phyloP scores from a whole-genome alignment of 495 filamentous ascomycete species.

The Sordaria brevicollis region DNA sequence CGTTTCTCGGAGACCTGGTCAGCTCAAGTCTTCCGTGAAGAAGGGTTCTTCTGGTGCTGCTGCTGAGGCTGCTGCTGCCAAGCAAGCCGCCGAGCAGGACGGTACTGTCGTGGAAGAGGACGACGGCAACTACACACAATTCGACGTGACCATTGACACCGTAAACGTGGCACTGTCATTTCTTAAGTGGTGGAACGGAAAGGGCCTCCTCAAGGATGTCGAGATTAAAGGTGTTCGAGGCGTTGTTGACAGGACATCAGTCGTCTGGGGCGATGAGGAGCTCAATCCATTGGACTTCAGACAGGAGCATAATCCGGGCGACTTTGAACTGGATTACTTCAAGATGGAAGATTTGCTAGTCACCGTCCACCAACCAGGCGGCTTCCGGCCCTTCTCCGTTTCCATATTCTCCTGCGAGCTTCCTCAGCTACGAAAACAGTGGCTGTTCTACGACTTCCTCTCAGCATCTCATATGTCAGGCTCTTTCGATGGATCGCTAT shows the following conservation, averaged over 20 bases:
- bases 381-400: conserved; percentile 86
- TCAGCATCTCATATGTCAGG: conserved; percentile 94
- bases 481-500: conserved; percentile 88
- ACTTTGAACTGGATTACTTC: conserved; percentile 94
- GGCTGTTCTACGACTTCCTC: conserved; percentile 95
- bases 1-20: conserved; percentile 81
- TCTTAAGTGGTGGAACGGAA: conserved; percentile 94
- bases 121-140: conserved; percentile 95
- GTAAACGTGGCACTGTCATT: conserved; percentile 98
- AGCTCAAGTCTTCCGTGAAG: conserved; percentile 65
- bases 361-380: conserved; percentile 80
- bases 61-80: conserved; percentile 75
- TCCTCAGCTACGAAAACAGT: conserved; percentile 85
- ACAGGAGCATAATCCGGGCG: conserved; percentile 79
- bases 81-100: conserved; percentile 33
- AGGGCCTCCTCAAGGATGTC: conserved; percentile 82
- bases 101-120: conserved; percentile 48
- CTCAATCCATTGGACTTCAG: conserved; percentile 79
- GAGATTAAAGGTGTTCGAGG: conserved; percentile 93
- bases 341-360: conserved; percentile 90
- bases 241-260: conserved; percentile 80
- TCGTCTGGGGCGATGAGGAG: conserved; percentile 58
- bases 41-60: conserved; percentile 85
- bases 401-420: conserved; percentile 94
- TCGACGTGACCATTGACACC: conserved; percentile 87